A percentile compares a stretch with the other conserved stretches of the same genome.
phyloP scores from a whole-genome alignment of 805 yeast genomes.

The Saturnispora quitensis region DNA sequence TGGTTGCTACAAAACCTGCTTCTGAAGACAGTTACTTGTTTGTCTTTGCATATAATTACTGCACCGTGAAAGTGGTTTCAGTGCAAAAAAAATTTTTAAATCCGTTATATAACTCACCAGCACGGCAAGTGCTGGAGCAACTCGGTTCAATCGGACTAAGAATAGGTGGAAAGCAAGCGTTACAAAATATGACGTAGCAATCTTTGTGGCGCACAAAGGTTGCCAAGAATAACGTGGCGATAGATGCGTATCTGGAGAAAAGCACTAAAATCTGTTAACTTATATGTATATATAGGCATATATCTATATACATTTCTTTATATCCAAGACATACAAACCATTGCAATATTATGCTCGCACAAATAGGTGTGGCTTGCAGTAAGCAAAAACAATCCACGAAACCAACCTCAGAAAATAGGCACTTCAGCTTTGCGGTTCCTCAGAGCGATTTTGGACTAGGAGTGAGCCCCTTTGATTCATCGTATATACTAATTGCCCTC shows the following conservation, averaged over 20 bases:
- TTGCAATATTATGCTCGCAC: background rate
- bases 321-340: background rate
- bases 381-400: too few species aligned
- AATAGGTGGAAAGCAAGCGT: background rate
- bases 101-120: background rate
- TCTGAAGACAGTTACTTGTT: too few species aligned
- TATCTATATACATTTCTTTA: background rate
- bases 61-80: background rate
- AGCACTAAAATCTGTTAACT: background rate
- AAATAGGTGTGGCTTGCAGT: background rate
- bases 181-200: background rate
- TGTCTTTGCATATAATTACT: too few species aligned
- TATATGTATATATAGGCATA: too few species aligned
- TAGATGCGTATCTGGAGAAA: background rate
- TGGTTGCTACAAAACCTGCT: background rate
- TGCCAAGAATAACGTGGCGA: background rate
- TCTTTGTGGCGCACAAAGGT: background rate
- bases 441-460: background rate
- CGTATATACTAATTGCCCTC: constrained; percentile 39
- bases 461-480: constrained; percentile 5
- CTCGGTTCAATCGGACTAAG: background rate
- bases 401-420: too few species aligned
- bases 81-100: background rate
- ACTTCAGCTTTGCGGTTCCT: background rate
- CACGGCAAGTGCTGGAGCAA: background rate